These are phyloP conservation scores for Fusarium sp. DNA, from an alignment of 2,329 filamentous ascomycete genomes.

Conservation along the genomic window DNA sequence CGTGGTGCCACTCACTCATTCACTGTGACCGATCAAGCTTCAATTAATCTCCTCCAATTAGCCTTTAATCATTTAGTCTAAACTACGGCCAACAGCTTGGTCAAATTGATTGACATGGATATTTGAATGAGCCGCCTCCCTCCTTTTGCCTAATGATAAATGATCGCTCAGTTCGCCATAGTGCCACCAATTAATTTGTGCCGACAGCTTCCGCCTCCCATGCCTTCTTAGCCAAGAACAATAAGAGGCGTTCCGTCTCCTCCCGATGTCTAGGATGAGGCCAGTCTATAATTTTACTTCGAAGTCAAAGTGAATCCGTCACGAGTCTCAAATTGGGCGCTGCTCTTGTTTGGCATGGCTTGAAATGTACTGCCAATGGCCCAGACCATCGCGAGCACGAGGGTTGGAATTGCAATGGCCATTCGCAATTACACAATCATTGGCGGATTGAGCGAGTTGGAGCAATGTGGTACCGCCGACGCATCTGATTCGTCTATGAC, in stretches of 20 bases:
- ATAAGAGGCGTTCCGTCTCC: conserved; percentile 28
- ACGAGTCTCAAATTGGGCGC: conserved; percentile 3
- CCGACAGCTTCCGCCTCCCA: conserved; percentile 21
- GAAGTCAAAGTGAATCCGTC: conserved; percentile 6
- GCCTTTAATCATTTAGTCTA: neutral
- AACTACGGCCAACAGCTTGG: conserved; percentile 1
- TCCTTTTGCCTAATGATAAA: conserved; percentile 22
- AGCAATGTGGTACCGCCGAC: conserved; percentile 43
- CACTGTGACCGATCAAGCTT: neutral
- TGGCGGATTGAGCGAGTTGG: conserved; percentile 30
- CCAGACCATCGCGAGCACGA: conserved; percentile 36
- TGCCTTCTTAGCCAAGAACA: conserved; percentile 4
- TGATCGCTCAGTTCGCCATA: neutral
- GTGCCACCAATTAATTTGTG: conserved; percentile 16
- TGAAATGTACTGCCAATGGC: conserved; percentile 35
- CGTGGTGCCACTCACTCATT: neutral
- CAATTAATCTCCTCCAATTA: conserved; percentile 4
- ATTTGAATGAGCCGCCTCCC: neutral
- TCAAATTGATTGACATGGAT: conserved; percentile 1
- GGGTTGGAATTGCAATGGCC: conserved; percentile 32
- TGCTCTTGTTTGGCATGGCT: conserved; percentile 9
- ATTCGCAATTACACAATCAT: conserved; percentile 35
- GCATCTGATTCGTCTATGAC: conserved; percentile 39
- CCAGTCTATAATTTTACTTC: conserved; percentile 1
- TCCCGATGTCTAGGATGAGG: conserved; percentile 27